These are phyloP conservation scores for Botrytis porri DNA, from an alignment of 2,329 filamentous ascomycete genomes.

Conservation along the genomic window DNA sequence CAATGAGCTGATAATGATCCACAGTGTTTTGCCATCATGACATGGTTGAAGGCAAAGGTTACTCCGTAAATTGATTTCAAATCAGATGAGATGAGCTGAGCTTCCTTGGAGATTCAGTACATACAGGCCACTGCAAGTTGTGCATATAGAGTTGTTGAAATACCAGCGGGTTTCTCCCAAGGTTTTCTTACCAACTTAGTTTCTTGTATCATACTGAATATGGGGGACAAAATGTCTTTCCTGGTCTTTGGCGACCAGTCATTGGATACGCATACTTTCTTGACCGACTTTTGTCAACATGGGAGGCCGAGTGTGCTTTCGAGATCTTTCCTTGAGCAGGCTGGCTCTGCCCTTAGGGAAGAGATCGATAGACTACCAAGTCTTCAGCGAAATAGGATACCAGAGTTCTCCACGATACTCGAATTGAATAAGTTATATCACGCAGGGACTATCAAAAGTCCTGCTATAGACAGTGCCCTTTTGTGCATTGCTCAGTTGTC, in stretches of 20 bases:
- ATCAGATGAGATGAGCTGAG: slow-evolving; percentile 16
- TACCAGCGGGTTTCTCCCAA: slow-evolving; percentile 2
- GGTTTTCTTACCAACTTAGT: slow-evolving; percentile 7
- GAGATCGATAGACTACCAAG: slow-evolving; percentile 58
- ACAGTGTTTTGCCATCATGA: slow-evolving; percentile 15
- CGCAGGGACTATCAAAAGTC: slow-evolving; percentile 53
- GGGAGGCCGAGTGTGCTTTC: slow-evolving; percentile 51
- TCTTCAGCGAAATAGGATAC: slow-evolving; percentile 56
- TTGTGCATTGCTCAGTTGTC: slow-evolving; percentile 63
- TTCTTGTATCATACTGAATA: slow-evolving; percentile 21
- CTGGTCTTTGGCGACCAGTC: slow-evolving; percentile 72
- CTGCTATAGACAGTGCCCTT: slow-evolving; percentile 62
- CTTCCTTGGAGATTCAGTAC: slow-evolving; percentile 1
- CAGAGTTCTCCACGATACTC: slow-evolving; percentile 59
- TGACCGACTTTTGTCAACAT: slow-evolving; percentile 52
- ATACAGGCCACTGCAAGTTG: not conserved
- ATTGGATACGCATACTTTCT: slow-evolving; percentile 61
- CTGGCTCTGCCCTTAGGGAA: slow-evolving; percentile 54
- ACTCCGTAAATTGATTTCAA: slow-evolving; percentile 21
- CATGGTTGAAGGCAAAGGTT: slow-evolving; percentile 14
- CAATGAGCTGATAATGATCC: slow-evolving; percentile 18
- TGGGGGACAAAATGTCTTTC: slow-evolving; percentile 45
- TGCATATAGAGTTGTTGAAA: slow-evolving; percentile 18
- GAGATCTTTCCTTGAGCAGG: slow-evolving; percentile 59
- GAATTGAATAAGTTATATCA: slow-evolving; percentile 66